These are phyloP conservation scores for Salix arbutifolia DNA, from an alignment of 345 rosid species.

Conservation along the genomic window DNA sequence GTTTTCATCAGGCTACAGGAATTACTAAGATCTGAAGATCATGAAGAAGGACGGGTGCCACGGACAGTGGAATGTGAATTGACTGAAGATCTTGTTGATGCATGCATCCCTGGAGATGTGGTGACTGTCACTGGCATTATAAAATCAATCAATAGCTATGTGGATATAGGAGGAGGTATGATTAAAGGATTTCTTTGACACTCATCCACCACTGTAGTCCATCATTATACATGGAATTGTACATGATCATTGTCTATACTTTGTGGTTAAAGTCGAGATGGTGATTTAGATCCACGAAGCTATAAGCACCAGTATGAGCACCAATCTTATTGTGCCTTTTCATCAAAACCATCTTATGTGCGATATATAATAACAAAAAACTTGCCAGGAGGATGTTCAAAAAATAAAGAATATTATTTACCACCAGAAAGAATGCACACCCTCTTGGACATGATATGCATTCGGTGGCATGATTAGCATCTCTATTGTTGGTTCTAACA, in stretches of 20 bases:
- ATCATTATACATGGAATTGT: neutral
- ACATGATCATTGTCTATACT: neutral
- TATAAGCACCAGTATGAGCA: no score
- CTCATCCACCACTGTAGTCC: neutral
- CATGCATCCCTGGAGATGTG: constrained; percentile 97
- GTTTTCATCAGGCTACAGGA: constrained; percentile 66
- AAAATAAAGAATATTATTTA: no score
- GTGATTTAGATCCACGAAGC: no score
- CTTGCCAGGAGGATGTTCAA: no score
- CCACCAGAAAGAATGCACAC: no score
- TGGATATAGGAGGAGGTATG: constrained; percentile 97
- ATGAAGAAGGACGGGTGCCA: constrained; percentile 97
- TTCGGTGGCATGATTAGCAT: no score
- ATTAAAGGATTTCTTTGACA: neutral
- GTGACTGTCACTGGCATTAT: constrained; percentile 93
- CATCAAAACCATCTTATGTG: no score
- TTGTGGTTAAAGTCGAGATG: neutral
- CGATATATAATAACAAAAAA: no score
- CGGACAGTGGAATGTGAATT: constrained; percentile 96
- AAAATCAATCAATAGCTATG: constrained; percentile 76
- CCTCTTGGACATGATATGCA: no score
- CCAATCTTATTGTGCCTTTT: no score
- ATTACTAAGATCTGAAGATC: constrained; percentile 65
- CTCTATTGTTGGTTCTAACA: no score
- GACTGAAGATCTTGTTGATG: constrained; percentile 82